Percentiles rank a stretch among this genome's conserved stretches.
Conservation (phyloP, 352 stramenopile species). For the Phytopythium kandeliae region DNA sequence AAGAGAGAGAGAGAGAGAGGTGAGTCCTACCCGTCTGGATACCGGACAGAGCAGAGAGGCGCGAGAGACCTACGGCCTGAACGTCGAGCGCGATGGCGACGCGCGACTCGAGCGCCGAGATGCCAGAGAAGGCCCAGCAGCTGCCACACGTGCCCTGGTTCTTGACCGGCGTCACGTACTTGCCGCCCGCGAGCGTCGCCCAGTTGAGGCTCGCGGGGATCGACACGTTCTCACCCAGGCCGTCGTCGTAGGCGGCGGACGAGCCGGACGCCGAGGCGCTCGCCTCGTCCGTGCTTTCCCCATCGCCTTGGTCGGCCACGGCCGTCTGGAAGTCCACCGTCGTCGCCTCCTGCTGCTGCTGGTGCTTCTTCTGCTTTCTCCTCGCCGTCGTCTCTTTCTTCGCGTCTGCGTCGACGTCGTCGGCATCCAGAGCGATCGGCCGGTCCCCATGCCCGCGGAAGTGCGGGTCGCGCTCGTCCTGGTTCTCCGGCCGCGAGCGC, state of each 20-base stretch:
- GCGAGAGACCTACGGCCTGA: conserved; percentile 27
- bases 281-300: conserved; percentile 3
- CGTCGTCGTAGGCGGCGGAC: conserved; percentile 15
- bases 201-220: conserved; percentile 60
- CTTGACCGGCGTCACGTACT: conserved; percentile 89
- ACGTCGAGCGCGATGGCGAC: conserved; percentile 77
- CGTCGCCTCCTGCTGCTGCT: no score
- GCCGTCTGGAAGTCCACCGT: background rate
- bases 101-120: conserved; percentile 66
- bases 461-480: conserved; percentile 9
- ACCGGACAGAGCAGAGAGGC: no score
- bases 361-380: conserved; percentile 15
- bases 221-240: conserved; percentile 11
- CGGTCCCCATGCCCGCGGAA: conserved; percentile 5
- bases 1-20: background rate
- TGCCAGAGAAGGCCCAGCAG: conserved; percentile 89
- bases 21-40: no score
- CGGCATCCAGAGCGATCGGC: background rate
- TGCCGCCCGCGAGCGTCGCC: conserved; percentile 59
- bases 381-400: background rate
- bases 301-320: conserved; percentile 5
- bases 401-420: background rate
- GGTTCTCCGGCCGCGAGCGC: conserved; percentile 29
- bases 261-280: conserved; percentile 16
- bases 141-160: conserved; percentile 91